Base-by-base conservation (phyloP, 2,329 filamentous ascomycete genomes). In the Colletotrichum godetiae region DNA sequence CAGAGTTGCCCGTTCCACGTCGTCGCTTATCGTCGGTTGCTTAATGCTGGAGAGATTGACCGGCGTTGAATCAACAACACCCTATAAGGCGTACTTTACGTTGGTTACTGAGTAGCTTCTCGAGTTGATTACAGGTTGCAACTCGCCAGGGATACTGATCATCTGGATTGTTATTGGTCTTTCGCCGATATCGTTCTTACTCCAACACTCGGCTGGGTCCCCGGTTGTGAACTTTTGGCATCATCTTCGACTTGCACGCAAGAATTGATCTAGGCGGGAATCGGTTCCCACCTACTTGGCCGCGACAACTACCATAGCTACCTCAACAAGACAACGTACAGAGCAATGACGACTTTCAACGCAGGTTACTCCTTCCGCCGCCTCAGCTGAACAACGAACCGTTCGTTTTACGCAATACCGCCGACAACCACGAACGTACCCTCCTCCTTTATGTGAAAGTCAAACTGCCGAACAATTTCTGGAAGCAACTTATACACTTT, bases 401-500 rank as follows among this genome's bases (percentile, higher is more conserved):
- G 42, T 22, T 49, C 19, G 19, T 49, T 49, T 8, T 49, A 71
- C 5, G 62, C 61, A 33, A 67, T 46, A 2, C 68, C 68, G 1
- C 68, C 68, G 2, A 31, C 52, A 2, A 69, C 67, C 5, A 69
- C 55, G 27, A 31, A 58, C 5, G 33, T n/a, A 0, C 67, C 67
- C 7, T 65, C 67, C 5, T n/a, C n/a, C 22, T 33, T 53, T 27
- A 65, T 22, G 1, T 65, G 53, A 24, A 69, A 65, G 19, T 65
- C 60, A 24, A 69, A 69, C 29, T 53, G 60, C n/a, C 67, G 67
- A 37, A 69, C 29, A n/a, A 58, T 33, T 24, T 71, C 68, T 1
- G 68, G 62, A 2, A 71, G 13, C 56, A 71, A 4, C 56, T 71
- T 70, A 12, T 66, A 59, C 42, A 70, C 10, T 46, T 70, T 61